These are phyloP conservation scores for Verticillium nonalfalfae DNA, from an alignment of 2,329 filamentous ascomycete genomes.

Conservation along the genomic window DNA sequence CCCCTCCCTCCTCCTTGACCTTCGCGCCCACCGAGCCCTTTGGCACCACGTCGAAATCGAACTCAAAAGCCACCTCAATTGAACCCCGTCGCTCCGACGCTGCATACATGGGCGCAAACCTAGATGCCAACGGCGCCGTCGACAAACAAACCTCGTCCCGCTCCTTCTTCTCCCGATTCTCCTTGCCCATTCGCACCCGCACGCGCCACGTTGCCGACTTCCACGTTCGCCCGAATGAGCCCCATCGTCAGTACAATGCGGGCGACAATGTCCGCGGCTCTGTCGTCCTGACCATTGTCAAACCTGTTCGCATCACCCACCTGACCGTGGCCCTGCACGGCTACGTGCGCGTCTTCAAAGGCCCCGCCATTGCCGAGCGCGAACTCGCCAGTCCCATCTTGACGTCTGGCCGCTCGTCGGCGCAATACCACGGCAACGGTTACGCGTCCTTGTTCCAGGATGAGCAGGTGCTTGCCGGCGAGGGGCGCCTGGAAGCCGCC, in stretches of 20 bases:
- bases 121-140: slow-evolving; percentile 29
- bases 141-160: slow-evolving; percentile 32
- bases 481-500: slow-evolving; percentile 67
- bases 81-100: slow-evolving; percentile 6
- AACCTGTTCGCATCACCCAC: slow-evolving; percentile 73
- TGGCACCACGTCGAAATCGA: slow-evolving; percentile 19
- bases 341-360: slow-evolving; percentile 74
- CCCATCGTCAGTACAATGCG: slow-evolving; percentile 68
- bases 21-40: slow-evolving; percentile 14
- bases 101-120: slow-evolving; percentile 38
- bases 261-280: slow-evolving; percentile 69
- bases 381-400: slow-evolving; percentile 35
- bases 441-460: slow-evolving; percentile 79
- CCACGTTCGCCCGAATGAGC: slow-evolving; percentile 70
- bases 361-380: slow-evolving; percentile 49
- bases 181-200: slow-evolving; percentile 43
- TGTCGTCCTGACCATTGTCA: slow-evolving; percentile 66
- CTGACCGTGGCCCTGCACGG: slow-evolving; percentile 73
- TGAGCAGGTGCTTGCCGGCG: slow-evolving; percentile 72
- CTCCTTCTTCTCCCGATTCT: slow-evolving; percentile 47
- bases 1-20: slow-evolving; percentile 12
- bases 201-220: slow-evolving; percentile 69
- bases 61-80: slow-evolving; percentile 5
- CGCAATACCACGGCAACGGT: slow-evolving; percentile 66
- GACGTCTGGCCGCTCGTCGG: slow-evolving; percentile 25